Conservation (phyloP, 2,329 filamentous ascomycete genomes). For the Paraphaeosphaeria minitans region DNA sequence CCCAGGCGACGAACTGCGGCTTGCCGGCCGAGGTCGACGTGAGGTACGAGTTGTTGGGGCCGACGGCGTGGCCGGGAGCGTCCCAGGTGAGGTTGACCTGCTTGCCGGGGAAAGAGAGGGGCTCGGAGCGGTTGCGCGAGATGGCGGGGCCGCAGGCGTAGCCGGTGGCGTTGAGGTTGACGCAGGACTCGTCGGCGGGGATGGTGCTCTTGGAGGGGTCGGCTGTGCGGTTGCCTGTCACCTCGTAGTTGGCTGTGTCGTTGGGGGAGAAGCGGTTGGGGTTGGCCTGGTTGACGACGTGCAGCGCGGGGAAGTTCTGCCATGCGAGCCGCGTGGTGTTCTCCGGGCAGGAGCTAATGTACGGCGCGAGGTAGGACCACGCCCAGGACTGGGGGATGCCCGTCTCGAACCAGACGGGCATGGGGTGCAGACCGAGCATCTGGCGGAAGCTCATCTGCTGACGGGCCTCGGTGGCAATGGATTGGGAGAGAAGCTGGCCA, state of each 20-base stretch:
- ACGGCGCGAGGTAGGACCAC: slow-evolving; percentile 81
- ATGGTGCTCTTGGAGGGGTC: slow-evolving; percentile 58
- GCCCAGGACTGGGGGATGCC: slow-evolving; percentile 84
- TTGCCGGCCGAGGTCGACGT: slow-evolving; percentile 63
- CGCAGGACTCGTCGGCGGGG: slow-evolving; percentile 58
- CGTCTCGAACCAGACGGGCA: slow-evolving; percentile 81
- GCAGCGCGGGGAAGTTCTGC: slow-evolving; percentile 81
- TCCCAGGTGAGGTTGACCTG: slow-evolving; percentile 77
- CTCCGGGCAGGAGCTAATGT: slow-evolving; percentile 76
- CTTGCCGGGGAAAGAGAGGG: slow-evolving; percentile 75
- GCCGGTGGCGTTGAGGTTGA: slow-evolving; percentile 60
- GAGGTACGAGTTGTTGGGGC: slow-evolving; percentile 82
- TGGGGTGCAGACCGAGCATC: slow-evolving; percentile 77
- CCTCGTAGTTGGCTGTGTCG: slow-evolving; percentile 66
- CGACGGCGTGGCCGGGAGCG: slow-evolving; percentile 67
- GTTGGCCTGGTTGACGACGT: slow-evolving; percentile 78
- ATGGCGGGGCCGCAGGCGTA: slow-evolving; percentile 69
- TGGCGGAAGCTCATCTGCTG: slow-evolving; percentile 87
- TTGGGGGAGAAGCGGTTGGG: slow-evolving; percentile 69
- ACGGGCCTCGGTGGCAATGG: slow-evolving; percentile 77
- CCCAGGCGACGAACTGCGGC: slow-evolving; percentile 75
- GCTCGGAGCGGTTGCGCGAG: slow-evolving; percentile 69
- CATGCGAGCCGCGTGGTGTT: slow-evolving; percentile 77
- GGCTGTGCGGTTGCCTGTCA: slow-evolving; percentile 63
- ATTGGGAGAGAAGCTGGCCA: slow-evolving; percentile 73